Conservation (phyloP, 345 rosid species). For the Arabidopsis arenosa region DNA sequence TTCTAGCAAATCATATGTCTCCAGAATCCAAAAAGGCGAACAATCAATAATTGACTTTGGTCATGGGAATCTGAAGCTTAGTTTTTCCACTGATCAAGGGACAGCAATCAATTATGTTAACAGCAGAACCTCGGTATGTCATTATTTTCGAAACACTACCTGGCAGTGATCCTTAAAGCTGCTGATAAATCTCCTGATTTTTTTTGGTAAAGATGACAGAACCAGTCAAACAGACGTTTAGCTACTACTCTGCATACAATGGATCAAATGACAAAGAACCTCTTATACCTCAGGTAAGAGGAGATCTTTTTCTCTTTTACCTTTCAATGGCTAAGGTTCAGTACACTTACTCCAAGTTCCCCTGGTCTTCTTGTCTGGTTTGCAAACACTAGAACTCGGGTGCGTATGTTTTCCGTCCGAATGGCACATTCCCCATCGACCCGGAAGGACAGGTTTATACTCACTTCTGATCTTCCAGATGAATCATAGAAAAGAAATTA, state of each 20-base stretch:
- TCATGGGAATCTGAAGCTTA: conserved; percentile 74
- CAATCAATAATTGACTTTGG: conserved; percentile 65
- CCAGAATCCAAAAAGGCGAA: conserved; percentile 50
- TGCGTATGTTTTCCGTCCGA: conserved; percentile 96
- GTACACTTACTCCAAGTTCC: conserved; percentile 26
- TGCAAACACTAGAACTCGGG: conserved; percentile 66
- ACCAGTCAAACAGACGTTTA: conserved; percentile 67
- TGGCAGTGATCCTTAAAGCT: conserved; percentile 12
- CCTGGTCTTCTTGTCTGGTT: conserved; percentile 41
- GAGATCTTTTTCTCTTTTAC: neutral
- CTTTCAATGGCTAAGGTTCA: conserved; percentile 27
- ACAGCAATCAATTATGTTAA: conserved; percentile 57
- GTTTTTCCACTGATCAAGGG: conserved; percentile 57
- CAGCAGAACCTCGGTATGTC: conserved; percentile 66
- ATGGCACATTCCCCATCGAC: conserved; percentile 65
- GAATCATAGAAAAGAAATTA: conserved; percentile 19
- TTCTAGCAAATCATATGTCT: conserved; percentile 59
- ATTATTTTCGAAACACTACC: neutral
- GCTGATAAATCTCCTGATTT: conserved; percentile 42
- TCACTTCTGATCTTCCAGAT: conserved; percentile 26
- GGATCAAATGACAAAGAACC: conserved; percentile 65
- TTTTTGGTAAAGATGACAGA: conserved; percentile 66
- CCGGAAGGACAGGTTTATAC: conserved; percentile 67
- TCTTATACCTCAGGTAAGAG: conserved; percentile 62
- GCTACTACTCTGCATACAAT: conserved; percentile 69